Percentiles rank a stretch among this genome's conserved stretches.
Evolutionary conservation across 768 basidiomycete genomes (phyloP).

Genomic region (Leucocoprinus leucothites): DNA sequence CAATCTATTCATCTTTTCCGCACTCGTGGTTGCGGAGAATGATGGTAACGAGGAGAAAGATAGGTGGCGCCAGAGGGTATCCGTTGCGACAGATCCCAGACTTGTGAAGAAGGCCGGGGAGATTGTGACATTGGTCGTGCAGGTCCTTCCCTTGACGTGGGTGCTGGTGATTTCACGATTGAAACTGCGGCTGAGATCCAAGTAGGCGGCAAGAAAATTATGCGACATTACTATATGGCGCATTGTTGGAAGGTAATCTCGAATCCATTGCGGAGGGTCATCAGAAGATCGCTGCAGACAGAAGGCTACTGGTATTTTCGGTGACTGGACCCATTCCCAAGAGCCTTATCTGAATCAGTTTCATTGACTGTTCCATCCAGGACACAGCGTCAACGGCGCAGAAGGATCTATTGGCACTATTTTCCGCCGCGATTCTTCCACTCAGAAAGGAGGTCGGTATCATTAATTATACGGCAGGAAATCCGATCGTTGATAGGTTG

Average conservation of each 20-base stretch:
- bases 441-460: conserved; percentile 60
- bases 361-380: conserved; percentile 30
- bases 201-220: conserved; percentile 66
- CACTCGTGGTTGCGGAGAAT: conserved; percentile 26
- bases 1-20: conserved; percentile 51
- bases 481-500: neutral
- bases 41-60: conserved; percentile 36
- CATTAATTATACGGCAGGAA: neutral
- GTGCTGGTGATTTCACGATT: conserved; percentile 27
- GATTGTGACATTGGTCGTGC: conserved; percentile 66
- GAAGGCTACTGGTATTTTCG: conserved; percentile 10
- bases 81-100: conserved; percentile 40
- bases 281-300: conserved; percentile 39
- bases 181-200: neutral
- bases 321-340: neutral
- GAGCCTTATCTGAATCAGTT: neutral
- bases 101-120: conserved; percentile 61
- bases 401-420: conserved; percentile 63
- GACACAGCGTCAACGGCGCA: conserved; percentile 40
- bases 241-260: conserved; percentile 54
- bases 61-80: conserved; percentile 59
- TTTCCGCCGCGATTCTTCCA: conserved; percentile 63
- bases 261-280: conserved; percentile 52
- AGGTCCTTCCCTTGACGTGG: conserved; percentile 62
- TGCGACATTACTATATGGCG: conserved; percentile 45